phyloP scores from a whole-genome alignment of 108 stramenopile genomes.

The Discostella stelligeroides region DNA sequence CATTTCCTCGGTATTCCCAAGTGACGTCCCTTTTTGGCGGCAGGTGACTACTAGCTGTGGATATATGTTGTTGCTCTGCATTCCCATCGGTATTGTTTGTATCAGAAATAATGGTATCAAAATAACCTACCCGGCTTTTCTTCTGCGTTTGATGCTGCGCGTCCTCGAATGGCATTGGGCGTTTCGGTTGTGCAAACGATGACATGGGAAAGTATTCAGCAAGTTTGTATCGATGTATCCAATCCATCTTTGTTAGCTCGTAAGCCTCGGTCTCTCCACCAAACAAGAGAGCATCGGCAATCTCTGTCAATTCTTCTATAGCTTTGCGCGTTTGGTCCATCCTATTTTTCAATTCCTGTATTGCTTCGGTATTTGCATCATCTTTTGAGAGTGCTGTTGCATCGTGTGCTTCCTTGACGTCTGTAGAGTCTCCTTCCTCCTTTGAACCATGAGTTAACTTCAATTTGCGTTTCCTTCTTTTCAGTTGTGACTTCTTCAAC shows the following conservation, averaged over 20 bases:
- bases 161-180: not conserved
- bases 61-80: slow-evolving; percentile 15
- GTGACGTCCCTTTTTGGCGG: slow-evolving; percentile 25
- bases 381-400: not conserved
- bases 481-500: slow-evolving; percentile 27
- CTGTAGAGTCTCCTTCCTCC: slow-evolving; percentile 9
- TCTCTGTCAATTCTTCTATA: slow-evolving; percentile 69
- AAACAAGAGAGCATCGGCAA: slow-evolving; percentile 67
- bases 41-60: not conserved
- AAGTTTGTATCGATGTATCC: slow-evolving; percentile 49
- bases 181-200: slow-evolving; percentile 7
- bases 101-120: slow-evolving; percentile 12
- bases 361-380: slow-evolving; percentile 9
- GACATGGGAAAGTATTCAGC: slow-evolving; percentile 5
- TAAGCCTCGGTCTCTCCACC: slow-evolving; percentile 77
- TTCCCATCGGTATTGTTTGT: slow-evolving; percentile 2
- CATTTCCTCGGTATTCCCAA: slow-evolving; percentile 86
- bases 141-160: slow-evolving; percentile 17
- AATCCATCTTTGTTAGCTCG: slow-evolving; percentile 57
- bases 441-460: slow-evolving; percentile 2
- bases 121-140: slow-evolving; percentile 30
- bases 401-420: slow-evolving; percentile 3
- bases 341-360: slow-evolving; percentile 14
- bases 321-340: slow-evolving; percentile 33
- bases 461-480: slow-evolving; percentile 44